Conservation (phyloP, 306 rosid species). For the Elaeagnus macrophylla region DNA sequence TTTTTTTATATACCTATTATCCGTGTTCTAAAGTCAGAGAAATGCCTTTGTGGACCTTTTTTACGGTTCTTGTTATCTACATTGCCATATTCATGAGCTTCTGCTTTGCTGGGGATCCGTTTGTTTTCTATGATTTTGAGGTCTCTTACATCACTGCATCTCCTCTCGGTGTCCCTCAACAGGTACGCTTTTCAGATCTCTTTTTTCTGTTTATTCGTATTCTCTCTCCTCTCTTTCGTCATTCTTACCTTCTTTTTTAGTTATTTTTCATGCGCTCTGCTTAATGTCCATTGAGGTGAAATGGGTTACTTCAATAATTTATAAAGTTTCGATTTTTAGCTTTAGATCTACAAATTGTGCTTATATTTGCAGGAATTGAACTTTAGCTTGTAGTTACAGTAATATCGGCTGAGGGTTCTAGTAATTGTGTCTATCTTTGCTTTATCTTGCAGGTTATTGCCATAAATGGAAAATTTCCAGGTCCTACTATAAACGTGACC, state of each 20-base stretch:
- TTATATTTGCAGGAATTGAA: slow-evolving; percentile 5
- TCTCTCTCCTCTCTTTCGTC: too few relatives aligned
- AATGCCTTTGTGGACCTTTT: slow-evolving; percentile 29
- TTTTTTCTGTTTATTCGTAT: neutral
- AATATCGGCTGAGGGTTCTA: neutral
- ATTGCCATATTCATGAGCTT: slow-evolving; percentile 30
- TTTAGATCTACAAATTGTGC: slow-evolving; percentile 33
- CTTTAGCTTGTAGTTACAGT: neutral
- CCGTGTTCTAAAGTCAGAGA: slow-evolving; percentile 15
- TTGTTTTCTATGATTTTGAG: slow-evolving; percentile 26
- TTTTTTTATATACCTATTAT: slow-evolving; percentile 18
- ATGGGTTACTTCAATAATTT: slow-evolving; percentile 27
- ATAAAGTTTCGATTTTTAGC: slow-evolving; percentile 18
- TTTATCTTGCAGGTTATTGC: slow-evolving; percentile 73
- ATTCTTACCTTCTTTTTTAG: neutral
- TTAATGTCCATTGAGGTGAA: slow-evolving; percentile 1
- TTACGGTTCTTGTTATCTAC: slow-evolving; percentile 18
- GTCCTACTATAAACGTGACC: slow-evolving; percentile 74
- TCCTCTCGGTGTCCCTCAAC: slow-evolving; percentile 46
- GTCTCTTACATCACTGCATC: slow-evolving; percentile 48
- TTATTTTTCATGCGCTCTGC: slow-evolving; percentile 9
- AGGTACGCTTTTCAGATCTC: slow-evolving; percentile 25
- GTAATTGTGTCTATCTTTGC: slow-evolving; percentile 14
- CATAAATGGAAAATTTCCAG: slow-evolving; percentile 70
- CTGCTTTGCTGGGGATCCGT: slow-evolving; percentile 40